Percentiles rank a stretch among this genome's conserved stretches.
Evolutionary conservation across 257 asterid genomes (phyloP).

Genomic region (Rauvolfia tetraphylla): DNA sequence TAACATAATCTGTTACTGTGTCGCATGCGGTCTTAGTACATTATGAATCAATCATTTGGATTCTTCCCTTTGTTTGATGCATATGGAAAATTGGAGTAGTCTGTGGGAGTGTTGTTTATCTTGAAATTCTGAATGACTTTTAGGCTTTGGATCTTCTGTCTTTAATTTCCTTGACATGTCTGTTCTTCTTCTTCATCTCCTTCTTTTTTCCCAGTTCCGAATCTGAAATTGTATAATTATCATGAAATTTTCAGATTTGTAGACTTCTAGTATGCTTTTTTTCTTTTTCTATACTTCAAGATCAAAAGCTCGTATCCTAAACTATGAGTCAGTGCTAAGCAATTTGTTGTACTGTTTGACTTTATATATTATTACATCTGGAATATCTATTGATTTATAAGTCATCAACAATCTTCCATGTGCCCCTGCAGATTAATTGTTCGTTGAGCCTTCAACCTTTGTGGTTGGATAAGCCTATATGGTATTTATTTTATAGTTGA

Average conservation of each 20-base stretch:
- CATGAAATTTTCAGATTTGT: background rate
- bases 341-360: background rate
- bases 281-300: background rate
- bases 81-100: background rate
- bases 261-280: background rate
- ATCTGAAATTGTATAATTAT: background rate
- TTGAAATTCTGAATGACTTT: constrained; percentile 5
- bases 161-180: too few relatives aligned
- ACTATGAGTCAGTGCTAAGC: too few relatives aligned
- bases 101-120: background rate
- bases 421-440: constrained; percentile 31
- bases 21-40: constrained; percentile 29
- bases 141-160: background rate
- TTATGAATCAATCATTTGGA: constrained; percentile 32
- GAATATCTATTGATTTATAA: constrained; percentile 10
- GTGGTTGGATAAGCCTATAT: constrained; percentile 23
- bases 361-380: background rate
- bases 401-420: constrained; percentile 39
- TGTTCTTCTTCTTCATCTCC: background rate
- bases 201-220: background rate
- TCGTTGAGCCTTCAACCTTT: constrained; percentile 14
- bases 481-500: constrained; percentile 35
- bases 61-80: constrained; percentile 15
- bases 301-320: background rate
- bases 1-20: constrained; percentile 7